A percentile compares a stretch with the other conserved stretches of the same genome.
Evolutionary conservation across 1,139 yeast species (phyloP).

Genomic region (Saccharomyces hybrid): DNA sequence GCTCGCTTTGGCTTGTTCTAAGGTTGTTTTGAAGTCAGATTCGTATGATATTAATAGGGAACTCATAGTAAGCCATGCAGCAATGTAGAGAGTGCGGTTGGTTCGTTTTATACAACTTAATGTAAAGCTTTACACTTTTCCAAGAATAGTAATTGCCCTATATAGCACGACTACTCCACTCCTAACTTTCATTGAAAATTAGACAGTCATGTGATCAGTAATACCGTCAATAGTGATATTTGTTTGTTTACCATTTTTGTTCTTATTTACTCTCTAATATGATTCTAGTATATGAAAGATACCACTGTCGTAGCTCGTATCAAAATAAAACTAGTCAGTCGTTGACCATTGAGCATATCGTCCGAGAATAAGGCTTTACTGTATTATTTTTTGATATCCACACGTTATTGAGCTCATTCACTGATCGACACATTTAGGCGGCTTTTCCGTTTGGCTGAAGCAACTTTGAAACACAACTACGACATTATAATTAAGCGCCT

Average conservation of each 20-base stretch:
- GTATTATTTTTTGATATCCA: not conserved
- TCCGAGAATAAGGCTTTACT: not conserved
- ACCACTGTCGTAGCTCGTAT: not conserved
- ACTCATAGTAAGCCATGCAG: conserved; percentile 13
- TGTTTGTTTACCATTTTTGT: not conserved
- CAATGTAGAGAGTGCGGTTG: too few species aligned
- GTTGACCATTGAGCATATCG: not conserved
- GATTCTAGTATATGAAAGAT: not conserved
- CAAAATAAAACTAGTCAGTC: not conserved
- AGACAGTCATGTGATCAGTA: not conserved
- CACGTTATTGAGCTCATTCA: not conserved
- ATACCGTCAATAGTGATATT: not conserved
- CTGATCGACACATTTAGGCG: not conserved
- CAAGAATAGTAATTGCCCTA: not conserved
- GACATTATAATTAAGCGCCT: not conserved
- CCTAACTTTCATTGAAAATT: not conserved
- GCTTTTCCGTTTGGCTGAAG: not conserved
- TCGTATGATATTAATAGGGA: conserved; percentile 26
- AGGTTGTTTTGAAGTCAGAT: conserved; percentile 26
- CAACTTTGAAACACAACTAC: not conserved
- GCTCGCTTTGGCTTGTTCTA: conserved; percentile 21
- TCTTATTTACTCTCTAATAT: not conserved
- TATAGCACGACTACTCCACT: not conserved
- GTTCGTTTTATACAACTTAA: too few species aligned
- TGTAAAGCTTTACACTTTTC: not conserved